These are phyloP conservation scores for Acarospora socialis DNA, from an alignment of 2,329 filamentous ascomycete genomes.

Conservation along the genomic window DNA sequence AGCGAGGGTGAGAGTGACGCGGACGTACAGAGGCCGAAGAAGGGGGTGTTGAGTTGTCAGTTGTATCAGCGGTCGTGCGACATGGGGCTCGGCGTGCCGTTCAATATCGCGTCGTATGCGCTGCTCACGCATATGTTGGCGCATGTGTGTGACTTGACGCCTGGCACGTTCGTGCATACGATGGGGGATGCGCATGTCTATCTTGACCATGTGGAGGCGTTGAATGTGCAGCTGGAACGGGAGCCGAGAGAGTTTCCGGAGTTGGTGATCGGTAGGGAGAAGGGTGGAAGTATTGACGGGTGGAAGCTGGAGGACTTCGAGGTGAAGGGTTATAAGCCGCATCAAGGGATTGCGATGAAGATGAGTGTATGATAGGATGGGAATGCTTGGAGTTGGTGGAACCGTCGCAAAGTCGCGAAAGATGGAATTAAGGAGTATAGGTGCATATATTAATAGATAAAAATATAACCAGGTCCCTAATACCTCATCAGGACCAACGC, in stretches of 20 bases:
- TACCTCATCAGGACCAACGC: too few relatives aligned
- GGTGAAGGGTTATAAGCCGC: constrained; percentile 75
- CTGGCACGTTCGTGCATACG: constrained; percentile 79
- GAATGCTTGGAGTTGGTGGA: too few relatives aligned
- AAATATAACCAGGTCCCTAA: too few relatives aligned
- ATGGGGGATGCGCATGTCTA: constrained; percentile 99
- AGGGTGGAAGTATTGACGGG: constrained; percentile 67
- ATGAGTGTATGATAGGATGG: constrained; percentile 61
- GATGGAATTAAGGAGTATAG: too few relatives aligned
- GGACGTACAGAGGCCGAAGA: constrained; percentile 28
- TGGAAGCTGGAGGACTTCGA: constrained; percentile 84
- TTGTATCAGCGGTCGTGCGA: constrained; percentile 91
- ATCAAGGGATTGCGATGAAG: constrained; percentile 92
- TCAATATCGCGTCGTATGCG: constrained; percentile 94
- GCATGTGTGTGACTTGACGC: constrained; percentile 67
- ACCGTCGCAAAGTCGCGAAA: too few relatives aligned
- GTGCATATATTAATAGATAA: too few relatives aligned
- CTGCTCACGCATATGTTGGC: constrained; percentile 92
- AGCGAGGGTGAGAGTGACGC: constrained; percentile 19
- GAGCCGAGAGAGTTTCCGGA: constrained; percentile 71
- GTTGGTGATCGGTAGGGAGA: constrained; percentile 55
- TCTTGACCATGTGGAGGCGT: constrained; percentile 75
- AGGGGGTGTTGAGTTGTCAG: constrained; percentile 69
- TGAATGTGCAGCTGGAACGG: constrained; percentile 64
- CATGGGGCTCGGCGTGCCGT: constrained; percentile 93